A percentile compares a stretch with the other conserved stretches of the same genome.
Conservation (phyloP, 2,329 filamentous ascomycete genomes). For the Dryadomyces sulphureus region DNA sequence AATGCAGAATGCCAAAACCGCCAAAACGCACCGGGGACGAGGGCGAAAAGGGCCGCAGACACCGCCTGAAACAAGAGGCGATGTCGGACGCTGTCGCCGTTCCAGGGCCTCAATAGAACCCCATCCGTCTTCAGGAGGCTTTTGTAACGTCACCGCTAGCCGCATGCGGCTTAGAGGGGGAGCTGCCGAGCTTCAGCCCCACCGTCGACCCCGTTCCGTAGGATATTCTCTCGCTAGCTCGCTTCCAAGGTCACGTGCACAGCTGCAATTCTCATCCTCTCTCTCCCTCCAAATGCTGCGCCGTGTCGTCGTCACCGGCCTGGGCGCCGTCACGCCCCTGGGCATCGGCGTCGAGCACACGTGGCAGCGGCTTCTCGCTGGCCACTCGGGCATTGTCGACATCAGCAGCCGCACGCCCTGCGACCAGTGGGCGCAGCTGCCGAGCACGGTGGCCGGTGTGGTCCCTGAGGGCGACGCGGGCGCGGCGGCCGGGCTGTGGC, state of each 20-base stretch:
- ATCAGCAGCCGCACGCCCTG: slow-evolving; percentile 44
- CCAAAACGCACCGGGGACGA: not conserved
- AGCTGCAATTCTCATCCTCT: too few relatives aligned
- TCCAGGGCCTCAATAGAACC: slow-evolving; percentile 2
- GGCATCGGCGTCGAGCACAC: slow-evolving; percentile 64
- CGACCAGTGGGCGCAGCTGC: slow-evolving; percentile 52
- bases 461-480: slow-evolving; percentile 38
- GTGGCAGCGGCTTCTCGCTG: slow-evolving; percentile 68
- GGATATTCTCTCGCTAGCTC: too few relatives aligned
- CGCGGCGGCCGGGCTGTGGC: slow-evolving; percentile 27
- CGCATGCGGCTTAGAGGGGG: too few relatives aligned
- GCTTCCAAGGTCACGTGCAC: too few relatives aligned
- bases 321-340: slow-evolving; percentile 70
- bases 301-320: slow-evolving; percentile 70
- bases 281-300: slow-evolving; percentile 20
- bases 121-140: not conserved
- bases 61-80: not conserved
- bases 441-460: slow-evolving; percentile 72
- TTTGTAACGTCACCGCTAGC: too few relatives aligned
- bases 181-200: too few relatives aligned
- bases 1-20: too few relatives aligned
- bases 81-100: not conserved
- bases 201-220: too few relatives aligned
- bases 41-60: not conserved
- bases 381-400: slow-evolving; percentile 68